These are phyloP conservation scores for Penicillium cinerascens DNA, from an alignment of 495 filamentous ascomycete genomes.

Conservation along the genomic window DNA sequence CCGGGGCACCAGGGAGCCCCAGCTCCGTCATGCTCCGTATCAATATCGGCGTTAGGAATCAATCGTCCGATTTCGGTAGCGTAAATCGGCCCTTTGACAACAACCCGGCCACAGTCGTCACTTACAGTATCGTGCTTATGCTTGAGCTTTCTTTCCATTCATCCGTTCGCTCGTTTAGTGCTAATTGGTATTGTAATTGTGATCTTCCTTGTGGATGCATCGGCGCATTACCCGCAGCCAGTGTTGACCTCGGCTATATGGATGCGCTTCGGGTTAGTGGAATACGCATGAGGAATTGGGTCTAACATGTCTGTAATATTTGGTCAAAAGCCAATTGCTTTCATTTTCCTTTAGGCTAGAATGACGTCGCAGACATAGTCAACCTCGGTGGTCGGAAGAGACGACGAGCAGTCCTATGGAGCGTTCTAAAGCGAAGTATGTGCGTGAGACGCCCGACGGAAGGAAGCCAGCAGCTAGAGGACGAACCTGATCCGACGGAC, in stretches of 20 bases:
- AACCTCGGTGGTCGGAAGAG: too few species aligned
- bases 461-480: too few species aligned
- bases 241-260: background rate
- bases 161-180: background rate
- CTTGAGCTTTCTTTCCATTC: background rate
- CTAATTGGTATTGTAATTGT: background rate
- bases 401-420: too few species aligned
- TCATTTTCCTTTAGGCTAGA: too few species aligned
- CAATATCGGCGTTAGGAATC: background rate
- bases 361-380: too few species aligned
- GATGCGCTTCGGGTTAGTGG: too few species aligned
- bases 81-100: slow-evolving; percentile 17
- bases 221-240: background rate
- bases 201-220: background rate
- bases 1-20: background rate
- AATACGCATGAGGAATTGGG: background rate
- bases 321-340: background rate
- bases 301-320: background rate
- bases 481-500: too few species aligned
- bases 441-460: too few species aligned
- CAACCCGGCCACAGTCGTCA: background rate
- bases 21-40: background rate
- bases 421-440: too few species aligned
- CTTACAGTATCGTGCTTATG: background rate
- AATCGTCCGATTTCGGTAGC: slow-evolving; percentile 21